Percentiles rank a stretch among this genome's conserved stretches.
These are phyloP conservation scores for Fraxinus ornus DNA, from an alignment of 305 asterid genomes.

Conservation along the genomic window DNA sequence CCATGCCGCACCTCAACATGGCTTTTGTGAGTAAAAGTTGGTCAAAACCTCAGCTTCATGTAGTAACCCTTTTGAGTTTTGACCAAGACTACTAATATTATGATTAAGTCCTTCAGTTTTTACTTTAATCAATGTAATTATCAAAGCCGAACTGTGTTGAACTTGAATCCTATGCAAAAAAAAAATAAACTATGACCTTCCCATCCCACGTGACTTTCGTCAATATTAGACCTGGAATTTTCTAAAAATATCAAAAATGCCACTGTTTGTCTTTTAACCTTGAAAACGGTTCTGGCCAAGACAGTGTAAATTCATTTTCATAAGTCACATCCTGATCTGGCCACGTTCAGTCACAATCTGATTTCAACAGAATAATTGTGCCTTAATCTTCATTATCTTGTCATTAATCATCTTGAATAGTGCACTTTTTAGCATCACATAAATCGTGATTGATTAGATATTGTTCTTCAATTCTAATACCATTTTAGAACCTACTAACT, in stretches of 20 bases:
- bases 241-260: constrained; percentile 15
- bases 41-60: neutral
- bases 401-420: neutral
- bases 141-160: neutral
- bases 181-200: neutral
- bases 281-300: constrained; percentile 15
- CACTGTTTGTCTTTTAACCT: constrained; percentile 17
- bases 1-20: neutral
- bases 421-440: neutral
- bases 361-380: neutral
- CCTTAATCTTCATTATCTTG: constrained; percentile 9
- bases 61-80: neutral
- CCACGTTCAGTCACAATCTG: constrained; percentile 9
- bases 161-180: neutral
- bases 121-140: neutral
- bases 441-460: constrained; percentile 15
- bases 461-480: neutral
- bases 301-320: neutral
- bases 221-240: neutral
- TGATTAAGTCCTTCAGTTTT: constrained; percentile 34
- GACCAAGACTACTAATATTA: constrained; percentile 21
- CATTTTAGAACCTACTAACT: neutral
- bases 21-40: neutral
- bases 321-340: neutral
- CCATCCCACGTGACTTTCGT: constrained; percentile 31